A percentile compares a stretch with the other conserved stretches of the same genome.
phyloP scores from a whole-genome alignment of 148 eudicot species.

The Silene uniflora region DNA sequence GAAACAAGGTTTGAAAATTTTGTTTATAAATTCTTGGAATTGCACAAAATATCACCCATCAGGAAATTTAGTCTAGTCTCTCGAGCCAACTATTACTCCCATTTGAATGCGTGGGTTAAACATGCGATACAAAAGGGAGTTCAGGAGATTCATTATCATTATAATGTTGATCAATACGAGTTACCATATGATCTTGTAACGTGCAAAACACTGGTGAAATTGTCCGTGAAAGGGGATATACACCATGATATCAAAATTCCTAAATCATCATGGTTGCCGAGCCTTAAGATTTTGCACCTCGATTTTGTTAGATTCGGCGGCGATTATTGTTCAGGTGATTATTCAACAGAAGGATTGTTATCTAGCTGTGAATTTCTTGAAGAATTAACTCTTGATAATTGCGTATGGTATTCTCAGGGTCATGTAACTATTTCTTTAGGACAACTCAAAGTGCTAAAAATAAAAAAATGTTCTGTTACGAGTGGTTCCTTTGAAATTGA shows the following conservation, averaged over 20 bases:
- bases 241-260: background rate
- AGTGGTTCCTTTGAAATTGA: no score
- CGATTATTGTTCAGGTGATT: no score
- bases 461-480: no score
- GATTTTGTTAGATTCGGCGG: no score
- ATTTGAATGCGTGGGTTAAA: background rate
- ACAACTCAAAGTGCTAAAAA: background rate
- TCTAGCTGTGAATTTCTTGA: background rate
- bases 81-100: background rate
- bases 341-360: background rate
- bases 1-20: background rate
- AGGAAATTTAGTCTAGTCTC: background rate
- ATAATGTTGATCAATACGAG: background rate
- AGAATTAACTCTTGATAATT: background rate
- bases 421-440: background rate
- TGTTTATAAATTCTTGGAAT: background rate
- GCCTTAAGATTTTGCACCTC: background rate
- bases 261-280: background rate
- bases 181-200: no score
- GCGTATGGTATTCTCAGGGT: background rate
- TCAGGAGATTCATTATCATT: background rate
- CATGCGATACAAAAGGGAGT: no score
- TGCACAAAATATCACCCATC: constrained; percentile 4
- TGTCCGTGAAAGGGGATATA: background rate
- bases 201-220: background rate